Base-by-base conservation (phyloP, 331 rosid genomes). In the Erythrophleum ivorense region DNA sequence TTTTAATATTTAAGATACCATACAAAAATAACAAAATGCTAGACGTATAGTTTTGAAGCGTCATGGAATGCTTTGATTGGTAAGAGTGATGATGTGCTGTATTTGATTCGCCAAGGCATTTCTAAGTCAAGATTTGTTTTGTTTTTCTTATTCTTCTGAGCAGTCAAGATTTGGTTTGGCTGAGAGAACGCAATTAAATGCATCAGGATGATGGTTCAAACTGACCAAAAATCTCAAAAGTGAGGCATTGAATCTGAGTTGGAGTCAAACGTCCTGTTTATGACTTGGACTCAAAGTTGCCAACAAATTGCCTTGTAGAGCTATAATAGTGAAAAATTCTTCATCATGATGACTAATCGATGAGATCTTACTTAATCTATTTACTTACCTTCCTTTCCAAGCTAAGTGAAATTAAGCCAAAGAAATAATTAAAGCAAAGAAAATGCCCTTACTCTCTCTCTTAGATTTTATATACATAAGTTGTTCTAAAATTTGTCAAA, bases 141-240 rank as follows among this genome's bases (percentile, higher is more conserved):
- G 63, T 24, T 24, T 24, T 24, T 24, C 29, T 24, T 24, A 24
- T 24, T 24, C 29, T 24, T 24, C 29, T 24, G 29, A 24, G 29
- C 29, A 81, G 87, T 86, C 84, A 84, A 81, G 77, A 68, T 73
- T 52, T 60, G 77, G 82, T 6, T 59, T 55, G 63, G 74, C 13
- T 63, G 62, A n/a, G 55, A 75, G 62, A 19, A 43, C 80, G 78
- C 60, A 53, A 74, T 10, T 19, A 21, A 69, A 69, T 71, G 81
- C 18, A 41, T 41, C 81, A 29, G 3, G 70, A 72, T 38, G 70
- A 48, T 60, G 36, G 45, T 49, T 77, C 65, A 74, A 36, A 80
- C 76, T 75, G 88, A 83, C 78, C 78, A 46, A 72, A 48, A 54
- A 68, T 68, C 49, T 11, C 66, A 29, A 46, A 48, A 14, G 14